phyloP scores from a whole-genome alignment of 371 early-diverging fungal species.

The Catenaria anguillulae region DNA sequence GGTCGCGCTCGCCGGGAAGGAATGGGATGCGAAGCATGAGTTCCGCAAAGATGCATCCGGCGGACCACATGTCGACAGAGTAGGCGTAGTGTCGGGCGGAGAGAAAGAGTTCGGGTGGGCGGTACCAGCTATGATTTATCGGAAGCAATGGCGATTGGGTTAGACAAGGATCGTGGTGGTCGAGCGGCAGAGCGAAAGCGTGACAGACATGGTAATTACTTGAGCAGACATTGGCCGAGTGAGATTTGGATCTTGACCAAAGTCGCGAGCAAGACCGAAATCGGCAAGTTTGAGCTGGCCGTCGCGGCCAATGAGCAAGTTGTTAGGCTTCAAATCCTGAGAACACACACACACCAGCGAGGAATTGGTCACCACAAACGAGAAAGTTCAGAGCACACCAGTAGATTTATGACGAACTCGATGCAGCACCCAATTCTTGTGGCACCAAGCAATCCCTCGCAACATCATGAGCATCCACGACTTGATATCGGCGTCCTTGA shows the following conservation, averaged over 20 bases:
- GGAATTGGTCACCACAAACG: not conserved
- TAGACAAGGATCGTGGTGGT: too few relatives aligned
- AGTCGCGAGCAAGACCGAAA: conserved; percentile 96
- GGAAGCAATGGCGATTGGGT: too few relatives aligned
- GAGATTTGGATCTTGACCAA: conserved; percentile 52
- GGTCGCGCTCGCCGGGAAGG: conserved; percentile 76
- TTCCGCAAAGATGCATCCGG: conserved; percentile 99
- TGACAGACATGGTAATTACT: conserved; percentile 56
- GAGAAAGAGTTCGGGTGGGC: conserved; percentile 96
- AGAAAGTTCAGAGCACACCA: too few relatives aligned
- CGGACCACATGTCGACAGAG: conserved; percentile 96
- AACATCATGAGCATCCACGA: conserved; percentile 97
- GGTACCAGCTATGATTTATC: conserved; percentile 72
- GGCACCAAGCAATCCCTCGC: conserved; percentile 85
- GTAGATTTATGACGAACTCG: conserved; percentile 53
- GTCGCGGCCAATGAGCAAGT: conserved; percentile 79
- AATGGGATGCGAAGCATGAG: conserved; percentile 92
- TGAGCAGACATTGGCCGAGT: conserved; percentile 69
- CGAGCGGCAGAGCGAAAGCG: not conserved
- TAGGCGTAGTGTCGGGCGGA: conserved; percentile 81
- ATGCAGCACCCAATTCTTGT: conserved; percentile 85
- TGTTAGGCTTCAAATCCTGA: conserved; percentile 99
- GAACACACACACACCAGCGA: too few relatives aligned
- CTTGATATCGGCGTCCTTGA: conserved; percentile 96
- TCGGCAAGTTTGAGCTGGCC: conserved; percentile 97